Percentiles rank a stretch among this genome's conserved stretches.
These are phyloP conservation scores for Trichoderma atrobrunneum DNA, from an alignment of 2,329 filamentous ascomycete genomes.

Conservation along the genomic window DNA sequence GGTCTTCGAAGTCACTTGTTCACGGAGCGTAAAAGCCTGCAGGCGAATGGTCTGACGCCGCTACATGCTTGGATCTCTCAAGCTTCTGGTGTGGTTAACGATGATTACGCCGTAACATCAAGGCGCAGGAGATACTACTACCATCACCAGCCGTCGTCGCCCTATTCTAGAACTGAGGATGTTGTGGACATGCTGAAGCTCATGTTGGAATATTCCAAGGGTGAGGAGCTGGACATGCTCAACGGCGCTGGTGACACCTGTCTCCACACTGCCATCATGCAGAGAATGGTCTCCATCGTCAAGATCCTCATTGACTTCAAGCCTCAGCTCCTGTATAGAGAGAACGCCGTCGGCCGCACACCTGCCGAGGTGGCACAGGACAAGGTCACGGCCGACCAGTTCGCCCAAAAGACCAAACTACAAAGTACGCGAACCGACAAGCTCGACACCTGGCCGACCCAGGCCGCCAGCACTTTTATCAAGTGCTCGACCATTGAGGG, in stretches of 20 bases:
- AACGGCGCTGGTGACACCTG: slow-evolving; percentile 65
- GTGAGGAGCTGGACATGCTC: slow-evolving; percentile 55
- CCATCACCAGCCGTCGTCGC: slow-evolving; percentile 14
- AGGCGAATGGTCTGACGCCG: slow-evolving; percentile 58
- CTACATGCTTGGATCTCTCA: slow-evolving; percentile 57
- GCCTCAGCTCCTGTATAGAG: slow-evolving; percentile 61
- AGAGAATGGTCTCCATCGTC: slow-evolving; percentile 36
- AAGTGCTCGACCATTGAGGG: slow-evolving; percentile 3
- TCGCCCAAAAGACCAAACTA: slow-evolving; percentile 27
- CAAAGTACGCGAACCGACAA: neutral
- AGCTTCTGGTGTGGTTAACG: slow-evolving; percentile 24
- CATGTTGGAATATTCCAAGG: slow-evolving; percentile 55
- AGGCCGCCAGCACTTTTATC: slow-evolving; percentile 11
- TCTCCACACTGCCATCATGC: slow-evolving; percentile 55
- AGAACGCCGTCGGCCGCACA: slow-evolving; percentile 74
- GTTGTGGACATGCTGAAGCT: slow-evolving; percentile 44
- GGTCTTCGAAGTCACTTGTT: slow-evolving; percentile 57
- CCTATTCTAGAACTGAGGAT: slow-evolving; percentile 31
- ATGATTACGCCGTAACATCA: slow-evolving; percentile 15
- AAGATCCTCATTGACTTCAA: slow-evolving; percentile 52
- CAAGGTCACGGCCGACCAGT: slow-evolving; percentile 41
- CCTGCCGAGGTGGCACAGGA: slow-evolving; percentile 66
- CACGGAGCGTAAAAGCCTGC: slow-evolving; percentile 52
- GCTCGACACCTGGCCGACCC: slow-evolving; percentile 21
- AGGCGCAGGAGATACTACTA: slow-evolving; percentile 18